Base-by-base conservation (phyloP, 768 basidiomycete species). In the Lentinula boryana region DNA sequence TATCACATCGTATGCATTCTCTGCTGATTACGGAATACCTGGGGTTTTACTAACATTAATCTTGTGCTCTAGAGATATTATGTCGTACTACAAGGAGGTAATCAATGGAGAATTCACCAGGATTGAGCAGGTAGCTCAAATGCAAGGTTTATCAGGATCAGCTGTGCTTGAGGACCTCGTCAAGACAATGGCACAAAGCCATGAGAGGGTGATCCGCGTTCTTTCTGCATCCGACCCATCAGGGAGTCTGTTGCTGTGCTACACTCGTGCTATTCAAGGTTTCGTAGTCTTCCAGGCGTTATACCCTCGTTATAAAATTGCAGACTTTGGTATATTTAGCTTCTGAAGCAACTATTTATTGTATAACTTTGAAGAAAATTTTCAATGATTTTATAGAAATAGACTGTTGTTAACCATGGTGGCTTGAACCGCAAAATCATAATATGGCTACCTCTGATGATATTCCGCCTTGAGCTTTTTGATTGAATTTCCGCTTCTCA, bases 41-140 rank as follows among this genome's bases (percentile, higher is more conserved):
- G 21, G 5, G 18, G 2, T 15, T 1, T 50, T 32, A 16, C 35
- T 21, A n/a, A 48, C 16, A 10, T 18, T 7, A n/a, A 27, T 40
- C 46, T 21, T 21, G 23, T 15, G 9, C 35, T 33, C 27, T 18
- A 63, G 63, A 1, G 63, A 63, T 15, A 63, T 63, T 41, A 55
- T 63, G 56, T 63, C 63, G 23, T 63, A 63, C 55, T 61, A 63
- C 56, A 63, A 63, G 32, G 63, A 63, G 23, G 51, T 60, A 33
- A 36, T 63, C 13, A 60, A 48, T 8, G 60, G 63, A 21, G 63
- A 61, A 36, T 64, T 64, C 46, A 64, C 58, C 52, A 60, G 63
- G 21, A 60, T 64, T 16, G 56, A 61, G 35, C 63, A 64, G 41
- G 35, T 49, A 23, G 60, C 63, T 7, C 60, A 61, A n/a, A 23